phyloP scores from a whole-genome alignment of 2,329 filamentous ascomycete species.

The Monosporascus cannonballus region DNA sequence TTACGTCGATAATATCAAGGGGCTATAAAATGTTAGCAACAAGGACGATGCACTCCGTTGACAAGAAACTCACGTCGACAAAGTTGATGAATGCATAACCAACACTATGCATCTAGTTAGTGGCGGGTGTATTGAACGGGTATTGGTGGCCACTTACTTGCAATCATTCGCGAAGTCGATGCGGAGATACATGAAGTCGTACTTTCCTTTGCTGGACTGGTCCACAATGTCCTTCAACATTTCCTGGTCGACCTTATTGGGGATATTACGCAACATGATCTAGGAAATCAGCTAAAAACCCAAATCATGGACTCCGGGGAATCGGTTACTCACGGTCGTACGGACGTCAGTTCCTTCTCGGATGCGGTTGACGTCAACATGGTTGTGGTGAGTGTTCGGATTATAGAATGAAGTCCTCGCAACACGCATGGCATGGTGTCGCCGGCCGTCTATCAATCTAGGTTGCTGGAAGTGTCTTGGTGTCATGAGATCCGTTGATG shows the following conservation, averaged over 20 bases:
- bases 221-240: conserved; percentile 78
- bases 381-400: conserved; percentile 49
- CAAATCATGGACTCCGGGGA: conserved; percentile 14
- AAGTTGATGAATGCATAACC: conserved; percentile 99
- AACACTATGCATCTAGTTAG: conserved; percentile 53
- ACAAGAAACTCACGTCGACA: conserved; percentile 54
- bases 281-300: conserved; percentile 24
- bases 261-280: conserved; percentile 95
- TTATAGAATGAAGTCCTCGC: conserved; percentile 41
- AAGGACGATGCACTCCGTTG: conserved; percentile 24
- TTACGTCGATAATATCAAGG: conserved; percentile 64
- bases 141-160: conserved; percentile 54
- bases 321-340: conserved; percentile 55
- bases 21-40: conserved; percentile 47
- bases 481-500: conserved; percentile 31
- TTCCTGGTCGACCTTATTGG: conserved; percentile 76
- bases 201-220: conserved; percentile 70
- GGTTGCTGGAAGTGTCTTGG: conserved; percentile 30
- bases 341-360: conserved; percentile 64
- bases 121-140: neutral
- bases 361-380: conserved; percentile 56
- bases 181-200: conserved; percentile 91
- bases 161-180: conserved; percentile 83
- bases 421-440: conserved; percentile 43
- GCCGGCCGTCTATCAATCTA: conserved; percentile 34